Evolutionary conservation across 2,329 filamentous ascomycete genomes (phyloP).

Genomic region (Paecilomyces fulvus): DNA sequence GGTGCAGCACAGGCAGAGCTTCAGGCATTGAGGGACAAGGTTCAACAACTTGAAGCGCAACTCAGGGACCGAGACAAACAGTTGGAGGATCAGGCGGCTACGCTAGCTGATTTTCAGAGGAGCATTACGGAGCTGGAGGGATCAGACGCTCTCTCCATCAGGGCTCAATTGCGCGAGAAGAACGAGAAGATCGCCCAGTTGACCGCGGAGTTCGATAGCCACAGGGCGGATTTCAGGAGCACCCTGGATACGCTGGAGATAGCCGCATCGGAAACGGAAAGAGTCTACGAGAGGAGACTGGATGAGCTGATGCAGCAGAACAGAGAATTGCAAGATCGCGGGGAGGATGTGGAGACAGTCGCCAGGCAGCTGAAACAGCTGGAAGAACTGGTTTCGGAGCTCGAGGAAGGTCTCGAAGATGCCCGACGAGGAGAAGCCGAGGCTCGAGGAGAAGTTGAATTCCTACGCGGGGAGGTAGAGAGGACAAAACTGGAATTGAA

Average conservation of each 20-base stretch:
- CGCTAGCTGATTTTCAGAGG: constrained; percentile 80
- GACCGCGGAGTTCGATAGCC: constrained; percentile 87
- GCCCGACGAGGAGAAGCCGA: constrained; percentile 89
- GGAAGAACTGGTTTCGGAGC: constrained; percentile 90
- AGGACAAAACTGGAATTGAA: constrained; percentile 79
- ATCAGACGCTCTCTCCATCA: constrained; percentile 66
- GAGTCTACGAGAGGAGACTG: constrained; percentile 69
- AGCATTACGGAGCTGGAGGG: constrained; percentile 77
- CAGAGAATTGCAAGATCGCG: constrained; percentile 69
- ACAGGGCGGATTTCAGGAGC: constrained; percentile 90
- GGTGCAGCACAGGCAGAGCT: constrained; percentile 19
- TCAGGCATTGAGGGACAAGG: constrained; percentile 55
- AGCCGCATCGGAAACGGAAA: constrained; percentile 85
- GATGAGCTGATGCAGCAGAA: constrained; percentile 66
- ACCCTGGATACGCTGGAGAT: constrained; percentile 95
- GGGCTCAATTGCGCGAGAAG: constrained; percentile 81
- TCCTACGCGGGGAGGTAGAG: constrained; percentile 88
- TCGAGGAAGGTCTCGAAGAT: constrained; percentile 94
- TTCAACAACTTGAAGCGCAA: constrained; percentile 62
- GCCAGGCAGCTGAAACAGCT: constrained; percentile 88
- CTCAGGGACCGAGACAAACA: constrained; percentile 79
- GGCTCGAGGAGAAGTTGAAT: constrained; percentile 91
- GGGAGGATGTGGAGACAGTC: constrained; percentile 84
- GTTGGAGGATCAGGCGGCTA: constrained; percentile 76
- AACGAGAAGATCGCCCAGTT: constrained; percentile 93